Evolutionary conservation across 73 alveolate species (phyloP), one percentile per base, ranked within the genome.

Genomic region (Paramecium pentaurelia): DNA sequence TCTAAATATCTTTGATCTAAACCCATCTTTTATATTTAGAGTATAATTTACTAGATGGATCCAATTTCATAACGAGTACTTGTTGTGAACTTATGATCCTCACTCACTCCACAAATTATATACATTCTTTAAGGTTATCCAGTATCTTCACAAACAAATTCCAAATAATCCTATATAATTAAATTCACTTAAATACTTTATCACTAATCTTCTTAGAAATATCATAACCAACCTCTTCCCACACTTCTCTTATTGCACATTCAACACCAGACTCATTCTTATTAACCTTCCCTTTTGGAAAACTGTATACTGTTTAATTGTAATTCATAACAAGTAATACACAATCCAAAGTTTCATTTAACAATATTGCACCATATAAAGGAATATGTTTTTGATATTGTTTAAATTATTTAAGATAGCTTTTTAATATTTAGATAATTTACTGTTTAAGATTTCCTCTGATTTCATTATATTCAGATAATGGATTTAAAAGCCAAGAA

Each of bases 261-360:
- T 77, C 96, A 20, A 71, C 94, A 20, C 93, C 96, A 4, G 60
- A 71, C 88, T 95, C 97, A 36, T 71, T 92, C 25, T 95, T 95
- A 58, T 95, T 94, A 2, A 95, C 95, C 51, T 95, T 95, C 12
- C 97, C 97, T 68, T 95, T 95, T 10, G 97, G 97, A 80, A 95
- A 95, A 51, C 93, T 86, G 38, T 59, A 93, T 71, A 71, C 86
- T 22, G 92, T 54, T 49, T 70, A 22, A 77, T 54, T 92, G 49
- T 80, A 80, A 36, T 80, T 80, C 91, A 80, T 80, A 11, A 80
- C 91, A 2, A 80, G 34, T 14, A 80, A 36, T n/a, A 80, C 91
- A 80, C 77, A 12, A 40, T 80, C 91, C 25, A 80, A 28, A 16
- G 77, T 14, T 45, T 80, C 91, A 49, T 80, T 80, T 36, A 80